phyloP scores from a whole-genome alignment of 805 yeast species.

The Yarrowia divulgata region DNA sequence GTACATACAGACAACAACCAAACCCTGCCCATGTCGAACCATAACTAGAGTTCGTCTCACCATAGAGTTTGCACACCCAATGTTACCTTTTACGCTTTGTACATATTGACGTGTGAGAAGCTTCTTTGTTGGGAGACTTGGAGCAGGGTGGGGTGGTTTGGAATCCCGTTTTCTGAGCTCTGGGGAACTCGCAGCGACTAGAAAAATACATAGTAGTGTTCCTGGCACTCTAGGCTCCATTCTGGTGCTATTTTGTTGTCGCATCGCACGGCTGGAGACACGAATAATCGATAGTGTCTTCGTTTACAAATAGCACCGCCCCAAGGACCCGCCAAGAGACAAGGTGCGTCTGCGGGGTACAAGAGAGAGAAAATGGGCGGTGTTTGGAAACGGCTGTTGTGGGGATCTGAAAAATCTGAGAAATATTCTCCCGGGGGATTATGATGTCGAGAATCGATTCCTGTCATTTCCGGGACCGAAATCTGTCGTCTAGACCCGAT shows the following conservation, averaged over 20 bases:
- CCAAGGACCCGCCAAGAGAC: slow-evolving; percentile 27
- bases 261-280: neutral
- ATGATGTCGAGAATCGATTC: neutral
- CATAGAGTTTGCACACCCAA: slow-evolving; percentile 1
- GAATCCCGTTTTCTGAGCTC: neutral
- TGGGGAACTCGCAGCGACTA: neutral
- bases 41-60: neutral
- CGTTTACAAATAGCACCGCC: slow-evolving; percentile 8
- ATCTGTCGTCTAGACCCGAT: neutral
- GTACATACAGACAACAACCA: slow-evolving; percentile 3
- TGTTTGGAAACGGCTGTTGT: too few species aligned
- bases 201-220: neutral
- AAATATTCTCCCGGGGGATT: neutral
- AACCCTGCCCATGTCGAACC: slow-evolving; percentile 38
- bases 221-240: neutral
- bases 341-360: slow-evolving; percentile 28
- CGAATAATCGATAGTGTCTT: neutral
- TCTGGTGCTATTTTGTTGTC: neutral
- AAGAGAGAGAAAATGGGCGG: neutral
- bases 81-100: neutral
- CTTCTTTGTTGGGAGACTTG: neutral
- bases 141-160: too few species aligned
- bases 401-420: too few species aligned
- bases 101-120: slow-evolving; percentile 13
- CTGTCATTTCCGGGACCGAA: neutral